A percentile compares a stretch with the other conserved stretches of the same genome.
Evolutionary conservation across 2,329 filamentous ascomycete species (phyloP).

Genomic region (Xenosphaeropsis pyriputrescens): DNA sequence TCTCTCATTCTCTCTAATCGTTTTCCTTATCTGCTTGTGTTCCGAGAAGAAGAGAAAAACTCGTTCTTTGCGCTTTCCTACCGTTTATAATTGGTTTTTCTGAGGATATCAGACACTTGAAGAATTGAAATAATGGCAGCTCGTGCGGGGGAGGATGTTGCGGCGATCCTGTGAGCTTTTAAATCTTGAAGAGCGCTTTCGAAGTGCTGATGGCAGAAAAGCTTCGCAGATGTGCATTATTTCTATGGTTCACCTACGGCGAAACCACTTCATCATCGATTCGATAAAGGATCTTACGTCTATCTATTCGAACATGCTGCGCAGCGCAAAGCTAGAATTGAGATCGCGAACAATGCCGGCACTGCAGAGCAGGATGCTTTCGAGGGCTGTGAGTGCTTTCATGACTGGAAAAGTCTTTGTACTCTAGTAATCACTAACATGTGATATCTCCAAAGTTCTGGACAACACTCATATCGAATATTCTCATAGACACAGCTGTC

Average conservation of each 20-base stretch:
- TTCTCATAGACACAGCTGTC: conserved; percentile 58
- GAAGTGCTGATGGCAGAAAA: conserved; percentile 17
- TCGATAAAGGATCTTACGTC: conserved; percentile 67
- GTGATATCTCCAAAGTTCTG: conserved; percentile 32
- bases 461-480: conserved; percentile 52
- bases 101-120: not conserved
- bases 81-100: no score
- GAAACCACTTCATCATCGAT: conserved; percentile 63
- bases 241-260: conserved; percentile 55
- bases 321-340: conserved; percentile 53
- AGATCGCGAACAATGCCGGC: conserved; percentile 62
- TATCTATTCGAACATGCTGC: conserved; percentile 65
- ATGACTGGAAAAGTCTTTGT: not conserved
- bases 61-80: no score
- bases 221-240: conserved; percentile 68
- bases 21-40: no score
- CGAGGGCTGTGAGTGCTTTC: conserved; percentile 46
- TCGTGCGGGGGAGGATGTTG: conserved; percentile 32
- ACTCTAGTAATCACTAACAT: no score
- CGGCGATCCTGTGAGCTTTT: conserved; percentile 31
- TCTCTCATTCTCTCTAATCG: no score
- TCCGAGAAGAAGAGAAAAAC: no score
- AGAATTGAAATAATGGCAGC: conserved; percentile 23
- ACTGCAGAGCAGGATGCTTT: conserved; percentile 69
- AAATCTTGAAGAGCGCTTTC: conserved; percentile 1